Conservation (phyloP, 441 rosid species). For the Daphne laureola region DNA sequence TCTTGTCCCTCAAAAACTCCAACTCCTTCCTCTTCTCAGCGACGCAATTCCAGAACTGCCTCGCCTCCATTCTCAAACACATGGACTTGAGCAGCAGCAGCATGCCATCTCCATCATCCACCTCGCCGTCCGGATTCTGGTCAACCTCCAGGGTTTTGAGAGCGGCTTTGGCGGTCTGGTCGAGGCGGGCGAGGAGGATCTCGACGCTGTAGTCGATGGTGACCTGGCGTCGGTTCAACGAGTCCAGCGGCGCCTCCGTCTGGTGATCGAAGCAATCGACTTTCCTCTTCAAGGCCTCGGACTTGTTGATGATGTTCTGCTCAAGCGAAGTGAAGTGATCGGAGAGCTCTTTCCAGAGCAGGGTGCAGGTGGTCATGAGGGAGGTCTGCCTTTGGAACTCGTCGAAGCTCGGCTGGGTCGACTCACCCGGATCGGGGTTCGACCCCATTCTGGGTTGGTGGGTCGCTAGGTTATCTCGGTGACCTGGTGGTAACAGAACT, state of each 20-base stretch:
- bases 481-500: constrained; percentile 20
- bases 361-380: constrained; percentile 95
- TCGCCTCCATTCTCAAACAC: constrained; percentile 68
- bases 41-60: constrained; percentile 74
- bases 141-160: constrained; percentile 31
- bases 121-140: constrained; percentile 55
- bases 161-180: constrained; percentile 42
- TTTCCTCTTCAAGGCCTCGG: constrained; percentile 69
- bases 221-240: constrained; percentile 71
- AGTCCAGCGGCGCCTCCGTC: constrained; percentile 68
- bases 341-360: constrained; percentile 95
- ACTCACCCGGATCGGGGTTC: constrained; percentile 92
- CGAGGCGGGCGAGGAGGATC: constrained; percentile 61
- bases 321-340: constrained; percentile 90
- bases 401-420: constrained; percentile 74
- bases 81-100: constrained; percentile 33
- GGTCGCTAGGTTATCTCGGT: constrained; percentile 6
- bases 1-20: constrained; percentile 51
- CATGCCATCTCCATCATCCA: constrained; percentile 72
- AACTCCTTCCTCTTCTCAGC: constrained; percentile 74
- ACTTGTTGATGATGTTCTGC: constrained; percentile 61
- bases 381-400: constrained; percentile 92
- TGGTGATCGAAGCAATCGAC: constrained; percentile 56
- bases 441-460: constrained; percentile 64
- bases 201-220: constrained; percentile 80